These are phyloP conservation scores for Auriculariales sp. DNA, from an alignment of 768 basidiomycete genomes.

Conservation along the genomic window DNA sequence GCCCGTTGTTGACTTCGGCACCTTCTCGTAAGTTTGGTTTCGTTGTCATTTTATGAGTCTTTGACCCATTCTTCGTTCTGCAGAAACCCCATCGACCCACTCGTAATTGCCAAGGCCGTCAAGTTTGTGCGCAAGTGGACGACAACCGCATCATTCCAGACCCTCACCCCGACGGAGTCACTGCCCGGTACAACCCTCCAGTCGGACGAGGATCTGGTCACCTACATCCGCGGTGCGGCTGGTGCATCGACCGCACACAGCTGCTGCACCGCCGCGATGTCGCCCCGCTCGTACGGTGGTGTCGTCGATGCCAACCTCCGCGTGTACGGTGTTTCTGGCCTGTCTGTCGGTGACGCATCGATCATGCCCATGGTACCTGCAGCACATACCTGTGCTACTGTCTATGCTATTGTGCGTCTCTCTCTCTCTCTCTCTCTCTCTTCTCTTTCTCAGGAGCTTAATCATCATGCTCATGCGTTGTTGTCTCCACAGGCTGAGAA, in stretches of 20 bases:
- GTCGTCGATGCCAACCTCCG: slow-evolving; percentile 27
- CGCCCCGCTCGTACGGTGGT: slow-evolving; percentile 23
- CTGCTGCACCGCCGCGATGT: slow-evolving; percentile 27
- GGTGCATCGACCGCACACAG: slow-evolving; percentile 12
- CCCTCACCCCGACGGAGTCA: neutral
- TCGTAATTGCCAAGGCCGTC: neutral
- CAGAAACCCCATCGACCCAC: neutral
- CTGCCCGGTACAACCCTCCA: neutral
- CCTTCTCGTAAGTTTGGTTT: no score
- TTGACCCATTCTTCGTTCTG: no score
- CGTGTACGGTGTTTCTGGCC: slow-evolving; percentile 28
- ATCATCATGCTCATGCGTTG: neutral
- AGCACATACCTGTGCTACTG: slow-evolving; percentile 9
- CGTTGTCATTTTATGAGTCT: no score
- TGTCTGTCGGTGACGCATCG: slow-evolving; percentile 22
- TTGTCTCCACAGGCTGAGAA: slow-evolving; percentile 6
- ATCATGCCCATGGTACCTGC: slow-evolving; percentile 11
- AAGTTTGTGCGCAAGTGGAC: neutral
- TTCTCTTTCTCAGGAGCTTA: slow-evolving; percentile 2
- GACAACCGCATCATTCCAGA: neutral
- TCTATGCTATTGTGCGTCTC: slow-evolving; percentile 13
- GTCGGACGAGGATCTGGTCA: slow-evolving; percentile 10
- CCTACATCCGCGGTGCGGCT: slow-evolving; percentile 8
- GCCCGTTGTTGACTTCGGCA: neutral
- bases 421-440: no score